Percentiles rank a stretch among this genome's conserved stretches.
phyloP scores from a whole-genome alignment of 2,329 filamentous ascomycete species.

The Dactylellina sp. region DNA sequence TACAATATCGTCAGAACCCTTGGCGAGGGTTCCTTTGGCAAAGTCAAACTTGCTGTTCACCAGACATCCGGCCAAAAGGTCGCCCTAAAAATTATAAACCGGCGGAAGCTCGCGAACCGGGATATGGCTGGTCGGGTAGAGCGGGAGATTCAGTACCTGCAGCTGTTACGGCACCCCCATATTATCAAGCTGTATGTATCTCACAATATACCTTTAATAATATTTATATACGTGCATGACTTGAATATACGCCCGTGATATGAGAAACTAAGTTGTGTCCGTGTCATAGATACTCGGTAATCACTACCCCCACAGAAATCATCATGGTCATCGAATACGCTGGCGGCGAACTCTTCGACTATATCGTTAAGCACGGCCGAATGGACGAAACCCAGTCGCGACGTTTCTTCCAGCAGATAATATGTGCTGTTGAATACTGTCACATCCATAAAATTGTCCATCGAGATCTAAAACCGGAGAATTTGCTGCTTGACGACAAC shows the following conservation, averaged over 20 bases:
- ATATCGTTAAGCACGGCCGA: constrained; percentile 92
- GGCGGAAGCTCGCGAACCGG: constrained; percentile 93
- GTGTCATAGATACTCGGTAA: constrained; percentile 82
- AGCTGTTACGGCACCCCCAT: constrained; percentile 93
- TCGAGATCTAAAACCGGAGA: constrained; percentile 96
- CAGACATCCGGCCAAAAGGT: constrained; percentile 93
- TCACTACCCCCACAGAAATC: constrained; percentile 92
- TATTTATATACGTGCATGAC: too few species aligned
- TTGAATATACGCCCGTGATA: too few species aligned
- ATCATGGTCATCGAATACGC: constrained; percentile 99
- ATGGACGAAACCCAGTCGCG: constrained; percentile 93
- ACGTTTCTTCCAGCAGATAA: constrained; percentile 98
- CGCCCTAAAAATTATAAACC: constrained; percentile 95
- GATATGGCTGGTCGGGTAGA: constrained; percentile 99
- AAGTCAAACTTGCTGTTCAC: constrained; percentile 96
- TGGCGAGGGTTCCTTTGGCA: constrained; percentile 96
- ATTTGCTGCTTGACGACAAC: constrained; percentile 90
- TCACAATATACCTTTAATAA: not conserved
- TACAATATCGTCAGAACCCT: constrained; percentile 92
- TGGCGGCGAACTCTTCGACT: constrained; percentile 95
- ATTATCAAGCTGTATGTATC: constrained; percentile 91
- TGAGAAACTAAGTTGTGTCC: too few species aligned
- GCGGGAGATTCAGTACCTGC: constrained; percentile 97
- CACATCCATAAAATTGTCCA: constrained; percentile 99
- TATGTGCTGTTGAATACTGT: constrained; percentile 98